Evolutionary conservation across 2,329 filamentous ascomycete species (phyloP).

Genomic region (Chaetothyriales sp.): DNA sequence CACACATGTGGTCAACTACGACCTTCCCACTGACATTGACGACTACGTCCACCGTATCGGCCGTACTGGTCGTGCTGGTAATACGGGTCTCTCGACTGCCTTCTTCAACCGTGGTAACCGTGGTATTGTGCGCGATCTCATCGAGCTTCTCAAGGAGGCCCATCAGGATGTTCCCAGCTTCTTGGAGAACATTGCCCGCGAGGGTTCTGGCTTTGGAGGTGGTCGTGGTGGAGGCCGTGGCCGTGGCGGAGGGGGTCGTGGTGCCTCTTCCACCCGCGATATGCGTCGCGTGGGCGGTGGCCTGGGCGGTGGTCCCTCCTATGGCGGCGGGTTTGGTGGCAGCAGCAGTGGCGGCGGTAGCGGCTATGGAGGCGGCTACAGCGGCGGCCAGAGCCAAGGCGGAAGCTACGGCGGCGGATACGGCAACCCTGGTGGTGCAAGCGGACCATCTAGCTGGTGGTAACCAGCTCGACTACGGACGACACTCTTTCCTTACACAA

Average conservation of each 20-base stretch:
- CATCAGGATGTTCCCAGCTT: conserved; percentile 92
- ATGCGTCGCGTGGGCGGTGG: conserved; percentile 56
- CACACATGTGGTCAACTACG: conserved; percentile 96
- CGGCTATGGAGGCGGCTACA: conserved; percentile 12
- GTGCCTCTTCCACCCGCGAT: conserved; percentile 58
- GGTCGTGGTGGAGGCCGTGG: conserved; percentile 50
- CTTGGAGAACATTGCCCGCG: conserved; percentile 92
- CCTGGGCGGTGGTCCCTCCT: conserved; percentile 25
- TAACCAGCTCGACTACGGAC: conserved; percentile 30
- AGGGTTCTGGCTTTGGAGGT: conserved; percentile 69
- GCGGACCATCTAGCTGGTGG: conserved; percentile 38
- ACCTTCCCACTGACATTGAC: conserved; percentile 95
- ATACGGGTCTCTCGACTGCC: conserved; percentile 93
- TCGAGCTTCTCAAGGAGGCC: conserved; percentile 96
- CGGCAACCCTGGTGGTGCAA: conserved; percentile 35
- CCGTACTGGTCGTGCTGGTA: conserved; percentile 98
- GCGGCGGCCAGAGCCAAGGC: conserved; percentile 18
- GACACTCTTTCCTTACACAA: conserved; percentile 27
- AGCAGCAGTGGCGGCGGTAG: conserved; percentile 19
- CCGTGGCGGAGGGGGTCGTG: conserved; percentile 56
- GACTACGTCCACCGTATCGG: conserved; percentile 98
- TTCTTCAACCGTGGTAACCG: conserved; percentile 99
- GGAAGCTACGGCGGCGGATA: conserved; percentile 24
- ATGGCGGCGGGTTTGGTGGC: conserved; percentile 19
- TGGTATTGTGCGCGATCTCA: conserved; percentile 86